Evolutionary conservation across 257 asterid genomes (phyloP).

Genomic region (Ligustrum vulgare): DNA sequence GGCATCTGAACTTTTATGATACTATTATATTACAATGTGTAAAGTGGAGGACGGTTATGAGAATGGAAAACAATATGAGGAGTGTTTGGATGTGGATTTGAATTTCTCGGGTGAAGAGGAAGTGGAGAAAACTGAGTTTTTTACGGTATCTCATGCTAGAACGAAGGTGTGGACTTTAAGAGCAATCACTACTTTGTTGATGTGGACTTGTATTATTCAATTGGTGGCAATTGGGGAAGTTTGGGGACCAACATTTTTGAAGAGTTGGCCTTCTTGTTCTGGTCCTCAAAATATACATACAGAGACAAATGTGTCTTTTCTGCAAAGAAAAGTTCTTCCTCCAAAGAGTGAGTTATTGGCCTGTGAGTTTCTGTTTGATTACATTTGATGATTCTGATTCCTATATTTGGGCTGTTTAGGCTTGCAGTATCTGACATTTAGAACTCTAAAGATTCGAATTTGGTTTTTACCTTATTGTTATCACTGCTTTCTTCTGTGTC

Average conservation of each 20-base stretch:
- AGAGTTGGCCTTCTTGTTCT: conserved; percentile 58
- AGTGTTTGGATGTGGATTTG: conserved; percentile 27
- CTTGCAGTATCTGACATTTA: too few species aligned
- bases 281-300: conserved; percentile 15
- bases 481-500: too few species aligned
- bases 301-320: conserved; percentile 18
- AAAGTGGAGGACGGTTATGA: conserved; percentile 25
- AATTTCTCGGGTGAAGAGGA: conserved; percentile 27
- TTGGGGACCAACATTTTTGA: conserved; percentile 56
- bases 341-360: conserved; percentile 46
- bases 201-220: conserved; percentile 61
- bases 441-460: too few species aligned
- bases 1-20: conserved; percentile 18
- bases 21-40: conserved; percentile 31
- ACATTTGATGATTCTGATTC: conserved; percentile 6
- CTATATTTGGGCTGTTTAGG: background rate
- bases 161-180: conserved; percentile 61
- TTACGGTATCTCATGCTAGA: conserved; percentile 36
- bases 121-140: conserved; percentile 24
- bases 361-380: background rate
- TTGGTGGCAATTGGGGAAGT: conserved; percentile 54
- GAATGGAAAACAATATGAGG: conserved; percentile 1
- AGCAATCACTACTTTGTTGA: conserved; percentile 39
- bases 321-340: conserved; percentile 29
- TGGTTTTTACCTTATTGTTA: too few species aligned